A percentile compares a stretch with the other conserved stretches of the same genome.
Evolutionary conservation across 202 grass and related monocot genomes (phyloP).

Genomic region (Zoysia matrella): DNA sequence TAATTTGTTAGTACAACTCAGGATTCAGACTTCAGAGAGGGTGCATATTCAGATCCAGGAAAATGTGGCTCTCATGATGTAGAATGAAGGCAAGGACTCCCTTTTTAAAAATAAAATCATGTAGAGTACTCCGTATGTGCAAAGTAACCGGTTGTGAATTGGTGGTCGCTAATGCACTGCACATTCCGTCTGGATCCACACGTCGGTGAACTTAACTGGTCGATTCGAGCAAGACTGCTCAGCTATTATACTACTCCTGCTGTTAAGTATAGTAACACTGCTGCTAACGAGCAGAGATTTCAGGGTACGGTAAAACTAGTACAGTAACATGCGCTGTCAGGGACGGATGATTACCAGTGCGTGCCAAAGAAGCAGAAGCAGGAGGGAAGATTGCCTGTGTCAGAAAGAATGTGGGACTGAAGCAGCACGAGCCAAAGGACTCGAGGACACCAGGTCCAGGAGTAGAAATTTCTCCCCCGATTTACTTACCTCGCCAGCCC

Average conservation of each 20-base stretch:
- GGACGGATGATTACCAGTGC: not conserved
- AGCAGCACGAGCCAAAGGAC: not conserved
- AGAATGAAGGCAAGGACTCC: not conserved
- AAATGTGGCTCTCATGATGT: not conserved
- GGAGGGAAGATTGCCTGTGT: constrained; percentile 5
- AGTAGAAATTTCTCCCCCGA: not conserved
- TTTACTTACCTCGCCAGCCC: constrained; percentile 9
- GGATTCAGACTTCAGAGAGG: not conserved
- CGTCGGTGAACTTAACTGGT: not conserved
- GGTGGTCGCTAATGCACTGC: not conserved
- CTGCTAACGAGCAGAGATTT: not conserved
- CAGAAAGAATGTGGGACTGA: constrained; percentile 27
- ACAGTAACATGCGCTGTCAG: not conserved
- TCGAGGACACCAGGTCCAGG: not conserved
- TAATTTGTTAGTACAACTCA: not conserved
- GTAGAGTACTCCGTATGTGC: too few relatives aligned
- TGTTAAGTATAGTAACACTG: not conserved
- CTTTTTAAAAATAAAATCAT: too few relatives aligned
- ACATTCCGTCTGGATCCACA: not conserved
- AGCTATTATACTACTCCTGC: too few relatives aligned
- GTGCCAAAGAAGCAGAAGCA: not conserved
- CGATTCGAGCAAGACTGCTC: not conserved
- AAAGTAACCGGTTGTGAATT: not conserved
- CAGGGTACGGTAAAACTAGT: constrained; percentile 24
- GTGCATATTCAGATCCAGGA: constrained; percentile 5